Percentiles rank a stretch among this genome's conserved stretches.
These are phyloP conservation scores for Knufia petricola DNA, from an alignment of 2,329 filamentous ascomycete genomes.

Conservation along the genomic window DNA sequence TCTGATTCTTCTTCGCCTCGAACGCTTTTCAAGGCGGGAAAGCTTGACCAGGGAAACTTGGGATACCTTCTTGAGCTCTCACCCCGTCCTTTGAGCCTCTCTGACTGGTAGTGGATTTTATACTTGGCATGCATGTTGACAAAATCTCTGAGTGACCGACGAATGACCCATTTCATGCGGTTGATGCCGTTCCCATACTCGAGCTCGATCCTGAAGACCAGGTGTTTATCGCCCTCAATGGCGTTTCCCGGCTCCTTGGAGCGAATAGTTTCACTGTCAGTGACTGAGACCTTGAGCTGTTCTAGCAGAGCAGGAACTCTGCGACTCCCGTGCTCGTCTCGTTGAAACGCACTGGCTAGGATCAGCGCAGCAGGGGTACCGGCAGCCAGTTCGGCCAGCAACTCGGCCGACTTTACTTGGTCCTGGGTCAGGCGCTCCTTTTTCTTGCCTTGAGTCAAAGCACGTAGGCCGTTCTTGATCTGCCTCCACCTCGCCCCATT, in stretches of 20 bases:
- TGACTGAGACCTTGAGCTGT: conserved; percentile 81
- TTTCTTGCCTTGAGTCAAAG: conserved; percentile 67
- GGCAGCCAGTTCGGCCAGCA: conserved; percentile 89
- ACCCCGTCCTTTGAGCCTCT: conserved; percentile 61
- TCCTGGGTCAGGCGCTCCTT: conserved; percentile 70
- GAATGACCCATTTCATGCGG: conserved; percentile 92
- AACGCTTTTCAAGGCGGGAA: conserved; percentile 77
- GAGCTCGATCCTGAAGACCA: conserved; percentile 80
- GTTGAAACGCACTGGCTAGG: conserved; percentile 92
- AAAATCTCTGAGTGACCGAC: conserved; percentile 79
- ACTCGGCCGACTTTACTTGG: conserved; percentile 86
- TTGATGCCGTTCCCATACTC: conserved; percentile 95
- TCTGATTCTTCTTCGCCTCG: conserved; percentile 68
- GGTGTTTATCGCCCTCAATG: conserved; percentile 54
- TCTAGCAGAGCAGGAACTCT: conserved; percentile 90
- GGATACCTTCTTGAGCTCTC: conserved; percentile 73
- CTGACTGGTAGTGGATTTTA: conserved; percentile 73
- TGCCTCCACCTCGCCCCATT: conserved; percentile 80
- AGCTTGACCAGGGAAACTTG: conserved; percentile 77
- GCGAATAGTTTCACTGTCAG: conserved; percentile 62
- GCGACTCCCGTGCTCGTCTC: conserved; percentile 91
- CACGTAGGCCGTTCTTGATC: conserved; percentile 78
- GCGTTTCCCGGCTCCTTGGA: conserved; percentile 22
- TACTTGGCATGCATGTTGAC: conserved; percentile 89
- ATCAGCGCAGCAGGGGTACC: conserved; percentile 89